Evolutionary conservation across 192 early-diverging fungal genomes (phyloP), one percentile per base, ranked within the genome.

Genomic region (Glomus cerebriforme): DNA sequence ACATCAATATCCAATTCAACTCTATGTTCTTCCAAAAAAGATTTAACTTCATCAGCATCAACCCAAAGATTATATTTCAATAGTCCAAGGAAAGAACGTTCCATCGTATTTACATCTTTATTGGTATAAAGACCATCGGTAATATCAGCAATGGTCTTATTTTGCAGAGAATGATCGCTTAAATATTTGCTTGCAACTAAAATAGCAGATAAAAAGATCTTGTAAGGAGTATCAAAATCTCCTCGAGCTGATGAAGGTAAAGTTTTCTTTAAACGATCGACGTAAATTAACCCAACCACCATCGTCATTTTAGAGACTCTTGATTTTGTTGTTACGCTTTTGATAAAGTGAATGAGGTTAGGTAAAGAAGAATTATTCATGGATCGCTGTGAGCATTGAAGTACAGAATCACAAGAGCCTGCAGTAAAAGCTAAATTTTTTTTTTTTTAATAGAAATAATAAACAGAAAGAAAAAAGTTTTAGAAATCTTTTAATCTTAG

Each of bases 211-310:
- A 94, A 75, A 72, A 94, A 92, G 32, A 94, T 88, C 62, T 89
- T 85, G 76, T 92, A 92, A 29, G 93, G 93, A 15, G 93, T 92
- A 78, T 92, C 93, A 13, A 86, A 83, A 64, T 90, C 89, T 4
- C 91, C 92, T 31, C 89, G 87, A 54, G 93, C 93, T 54, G 86
- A 84, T 62, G 79, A 77, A 3, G 91, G 90, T 74, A 94, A 73
- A n/a, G 84, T 83, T 27, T 80, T 86, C 76, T 92, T 89, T 49
- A 94, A 84, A 47, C 92, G 82, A 65, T 91, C 88, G n/a, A 94
- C 87, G 71, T 94, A 94, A 32, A 94, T 89, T 39, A 92, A 82
- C 1, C 91, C 89, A 8, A 92, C 88, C 3, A 92, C 86, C 27
- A 91, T 81, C 0, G 83, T 84, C 69, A 85, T 35, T 66, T 82